phyloP scores from a whole-genome alignment of 805 yeast species.

The Candida ficus region DNA sequence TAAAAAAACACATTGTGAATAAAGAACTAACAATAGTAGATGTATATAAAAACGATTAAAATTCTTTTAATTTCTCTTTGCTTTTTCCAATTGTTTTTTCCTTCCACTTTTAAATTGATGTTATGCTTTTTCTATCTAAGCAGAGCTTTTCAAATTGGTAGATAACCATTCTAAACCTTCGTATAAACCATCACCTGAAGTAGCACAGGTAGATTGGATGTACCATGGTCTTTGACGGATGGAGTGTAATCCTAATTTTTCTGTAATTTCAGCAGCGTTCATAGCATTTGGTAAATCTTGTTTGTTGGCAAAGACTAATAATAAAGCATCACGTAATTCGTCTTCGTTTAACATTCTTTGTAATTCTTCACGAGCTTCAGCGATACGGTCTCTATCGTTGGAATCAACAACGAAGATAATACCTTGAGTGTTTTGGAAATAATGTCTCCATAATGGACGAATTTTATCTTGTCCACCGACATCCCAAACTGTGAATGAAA shows the following conservation, averaged over 20 bases:
- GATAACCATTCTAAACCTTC: conserved; percentile 98
- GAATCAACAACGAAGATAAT: conserved; percentile 97
- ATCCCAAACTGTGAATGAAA: conserved; percentile 97
- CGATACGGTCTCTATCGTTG: conserved; percentile 95
- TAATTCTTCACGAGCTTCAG: conserved; percentile 97
- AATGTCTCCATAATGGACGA: conserved; percentile 98
- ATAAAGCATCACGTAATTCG: conserved; percentile 93
- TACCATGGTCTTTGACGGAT: conserved; percentile 99
- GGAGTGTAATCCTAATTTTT: conserved; percentile 92
- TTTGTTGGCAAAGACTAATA: conserved; percentile 95
- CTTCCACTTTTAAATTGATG: conserved; percentile 1
- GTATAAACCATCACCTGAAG: conserved; percentile 97
- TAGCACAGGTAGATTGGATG: conserved; percentile 98
- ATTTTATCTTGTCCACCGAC: conserved; percentile 99
- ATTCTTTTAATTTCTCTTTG: neutral
- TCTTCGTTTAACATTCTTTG: conserved; percentile 98
- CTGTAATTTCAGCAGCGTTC: conserved; percentile 98
- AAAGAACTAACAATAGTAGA: conserved; percentile 1
- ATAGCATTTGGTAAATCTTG: conserved; percentile 99
- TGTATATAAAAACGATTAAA: neutral
- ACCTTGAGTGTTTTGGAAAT: conserved; percentile 98
- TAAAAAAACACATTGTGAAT: neutral
- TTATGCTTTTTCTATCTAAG: conserved; percentile 22
- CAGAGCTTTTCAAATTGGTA: conserved; percentile 76
- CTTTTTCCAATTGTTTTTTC: conserved; percentile 1